Evolutionary conservation across 495 filamentous ascomycete species (phyloP), one percentile per base, ranked within the genome.

Genomic region (Penicillium roqueforti): DNA sequence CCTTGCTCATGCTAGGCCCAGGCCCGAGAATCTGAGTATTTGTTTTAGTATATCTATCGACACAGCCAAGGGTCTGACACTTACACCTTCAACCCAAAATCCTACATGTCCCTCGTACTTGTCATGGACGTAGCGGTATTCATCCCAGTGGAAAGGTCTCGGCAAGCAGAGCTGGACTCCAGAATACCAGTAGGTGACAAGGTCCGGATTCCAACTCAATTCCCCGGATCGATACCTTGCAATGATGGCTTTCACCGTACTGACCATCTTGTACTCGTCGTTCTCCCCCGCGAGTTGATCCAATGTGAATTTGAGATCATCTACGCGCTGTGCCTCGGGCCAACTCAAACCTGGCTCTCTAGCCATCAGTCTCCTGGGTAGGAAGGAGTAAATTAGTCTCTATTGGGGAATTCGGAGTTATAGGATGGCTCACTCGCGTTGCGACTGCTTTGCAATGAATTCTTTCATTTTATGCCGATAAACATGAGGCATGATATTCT

Each of bases 1-100:
- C 3, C 4, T 36, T 36, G 32, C 32, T 36, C 14, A 36, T n/a
- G 14, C 14, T 14, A 41, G 38, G 38, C 19, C 10, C 19, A 22
- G 19, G 38, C 8, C 38, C 38, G 19, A 20, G 4, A 10, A 41
- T 13, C 38, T 41, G 19, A 23, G 13, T 41, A 23, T 13, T 20
- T 23, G 9, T 23, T 23, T 41, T 19, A 20, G 19, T 23, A 41
- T 20, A 10, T 11, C 22, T 19, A 23, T 41, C 23, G 4, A 40
- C 22, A 3, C 18, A 20, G 23, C 14, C 16, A 41, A 41, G 10
- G 9, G 38, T 23, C 13, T 20, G 38, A 6, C 6, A 40, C 46
- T 49, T 51, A 51, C 54, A n/a, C 54, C 47, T 45, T 56, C 47
- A n/a, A 56, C 47, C 47, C 47, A 51, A 19, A 57, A 57, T 4